A percentile compares a stretch with the other conserved stretches of the same genome.
These are phyloP conservation scores for Mucor piriformis DNA, from an alignment of 371 early-diverging fungal species.

Conservation along the genomic window DNA sequence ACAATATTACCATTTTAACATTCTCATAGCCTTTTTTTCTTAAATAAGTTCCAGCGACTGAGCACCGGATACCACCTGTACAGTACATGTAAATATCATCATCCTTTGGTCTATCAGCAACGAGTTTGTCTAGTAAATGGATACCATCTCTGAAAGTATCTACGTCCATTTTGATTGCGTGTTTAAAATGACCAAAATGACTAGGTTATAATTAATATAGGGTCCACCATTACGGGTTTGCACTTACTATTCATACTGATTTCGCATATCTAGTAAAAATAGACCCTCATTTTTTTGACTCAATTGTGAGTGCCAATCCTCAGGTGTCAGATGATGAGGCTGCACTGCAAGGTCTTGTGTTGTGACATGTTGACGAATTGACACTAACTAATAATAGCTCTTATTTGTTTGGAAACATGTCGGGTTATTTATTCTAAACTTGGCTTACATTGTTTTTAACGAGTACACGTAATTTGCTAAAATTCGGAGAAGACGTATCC, in stretches of 20 bases:
- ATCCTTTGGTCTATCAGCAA: conserved; percentile 28
- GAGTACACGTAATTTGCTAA: conserved; percentile 66
- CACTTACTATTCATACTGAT: conserved; percentile 73
- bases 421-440: neutral
- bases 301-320: conserved; percentile 68
- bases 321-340: conserved; percentile 64
- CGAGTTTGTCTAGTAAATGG: conserved; percentile 35
- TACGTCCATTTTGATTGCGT: conserved; percentile 69
- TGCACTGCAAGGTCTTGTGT: conserved; percentile 56
- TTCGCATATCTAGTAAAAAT: conserved; percentile 77
- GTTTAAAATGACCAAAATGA: conserved; percentile 68
- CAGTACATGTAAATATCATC: conserved; percentile 82
- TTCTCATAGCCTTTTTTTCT: conserved; percentile 65
- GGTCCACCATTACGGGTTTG: neutral
- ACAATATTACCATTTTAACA: conserved; percentile 62
- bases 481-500: conserved; percentile 54
- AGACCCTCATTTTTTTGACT: conserved; percentile 27
- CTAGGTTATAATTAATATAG: conserved; percentile 27
- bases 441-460: conserved; percentile 58
- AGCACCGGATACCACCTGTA: conserved; percentile 83
- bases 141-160: conserved; percentile 75
- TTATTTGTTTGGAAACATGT: neutral
- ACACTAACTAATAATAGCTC: conserved; percentile 45
- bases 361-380: conserved; percentile 50
- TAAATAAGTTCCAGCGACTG: conserved; percentile 73